Evolutionary conservation across 169 alveolate genomes (phyloP).

Genomic region (Babesia bigemina): DNA sequence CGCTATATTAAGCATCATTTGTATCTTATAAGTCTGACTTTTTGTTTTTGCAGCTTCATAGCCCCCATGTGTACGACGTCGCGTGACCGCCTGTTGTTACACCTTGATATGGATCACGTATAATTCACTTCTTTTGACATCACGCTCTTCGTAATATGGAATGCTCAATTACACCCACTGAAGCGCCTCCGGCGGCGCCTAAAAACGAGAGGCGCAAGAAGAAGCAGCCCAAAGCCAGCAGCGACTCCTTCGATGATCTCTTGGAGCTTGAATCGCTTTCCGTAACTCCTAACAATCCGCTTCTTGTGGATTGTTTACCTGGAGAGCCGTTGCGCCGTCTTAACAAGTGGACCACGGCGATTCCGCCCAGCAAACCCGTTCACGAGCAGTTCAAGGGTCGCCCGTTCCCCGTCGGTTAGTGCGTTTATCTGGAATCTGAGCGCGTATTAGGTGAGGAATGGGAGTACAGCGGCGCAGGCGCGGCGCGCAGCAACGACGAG

Average conservation of each 20-base stretch:
- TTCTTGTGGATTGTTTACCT: slow-evolving; percentile 29
- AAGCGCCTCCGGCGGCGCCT: background rate
- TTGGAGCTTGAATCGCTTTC: slow-evolving; percentile 53
- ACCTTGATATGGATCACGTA: background rate
- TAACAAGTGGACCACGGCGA: slow-evolving; percentile 53
- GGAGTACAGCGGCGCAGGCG: slow-evolving; percentile 87
- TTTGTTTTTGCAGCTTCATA: background rate
- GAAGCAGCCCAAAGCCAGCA: slow-evolving; percentile 13
- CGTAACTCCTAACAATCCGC: slow-evolving; percentile 31
- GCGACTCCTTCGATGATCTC: slow-evolving; percentile 30
- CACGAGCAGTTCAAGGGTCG: slow-evolving; percentile 57
- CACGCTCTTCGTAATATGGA: slow-evolving; percentile 3
- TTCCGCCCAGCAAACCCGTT: slow-evolving; percentile 41
- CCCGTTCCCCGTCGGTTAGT: slow-evolving; percentile 50
- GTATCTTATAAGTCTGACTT: background rate
- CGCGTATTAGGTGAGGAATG: slow-evolving; percentile 78
- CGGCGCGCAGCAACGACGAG: slow-evolving; percentile 82
- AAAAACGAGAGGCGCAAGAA: slow-evolving; percentile 35
- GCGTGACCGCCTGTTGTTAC: background rate
- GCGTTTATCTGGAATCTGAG: background rate
- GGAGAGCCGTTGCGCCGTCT: slow-evolving; percentile 57
- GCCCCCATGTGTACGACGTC: slow-evolving; percentile 4
- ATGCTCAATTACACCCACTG: background rate
- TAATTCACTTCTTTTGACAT: too few relatives aligned
- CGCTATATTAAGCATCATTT: background rate